Evolutionary conservation across 257 asterid genomes (phyloP), one percentile per base, ranked within the genome.

Genomic region (Nicotiana noctiflora): DNA sequence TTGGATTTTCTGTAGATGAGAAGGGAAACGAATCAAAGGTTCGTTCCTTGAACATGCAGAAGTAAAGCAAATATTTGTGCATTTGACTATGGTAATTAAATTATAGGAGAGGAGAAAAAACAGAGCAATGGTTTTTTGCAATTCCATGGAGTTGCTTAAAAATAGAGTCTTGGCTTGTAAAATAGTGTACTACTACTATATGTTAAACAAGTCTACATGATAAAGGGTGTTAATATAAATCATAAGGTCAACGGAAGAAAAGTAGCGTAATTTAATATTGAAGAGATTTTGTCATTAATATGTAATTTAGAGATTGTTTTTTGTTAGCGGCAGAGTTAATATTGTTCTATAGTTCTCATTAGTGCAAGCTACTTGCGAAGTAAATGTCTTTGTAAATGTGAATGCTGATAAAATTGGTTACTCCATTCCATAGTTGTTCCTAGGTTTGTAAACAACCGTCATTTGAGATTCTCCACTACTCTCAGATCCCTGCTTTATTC

Each of bases 1-100:
- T 14, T 89, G 97, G 62, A 13, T 56, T 46, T 25, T 49, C 19
- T 76, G 61, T 67, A 92, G 84, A 59, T 86, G 82, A 53, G 90
- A 92, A 4, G 97, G 97, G 83, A 92, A 90, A 6, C 91, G 93
- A 82, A 92, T 82, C 11, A 1, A 2, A 17, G 91, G 93, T 55
- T 85, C 90, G 0, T 65, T 25, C 0, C 27, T 34, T 14, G 77
- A 34, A 80, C 97, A 90, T 62, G 53, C 53, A 53, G 89, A 70
- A 52, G 19, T 75, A 13, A 61, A 49, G 81, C 96, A 91, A 67
- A 52, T n/a, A 4, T 85, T 62, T 13, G 83, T 7, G 57, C 82
- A 51, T 18, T 87, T 85, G 40, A 75, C 63, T 3, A 61, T 6
- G 49, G 29, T 15, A 18, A 62, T 18, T 65, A 66, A 75, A 27